phyloP scores from a whole-genome alignment of 768 basidiomycete genomes.

The Pulveroboletus frians region DNA sequence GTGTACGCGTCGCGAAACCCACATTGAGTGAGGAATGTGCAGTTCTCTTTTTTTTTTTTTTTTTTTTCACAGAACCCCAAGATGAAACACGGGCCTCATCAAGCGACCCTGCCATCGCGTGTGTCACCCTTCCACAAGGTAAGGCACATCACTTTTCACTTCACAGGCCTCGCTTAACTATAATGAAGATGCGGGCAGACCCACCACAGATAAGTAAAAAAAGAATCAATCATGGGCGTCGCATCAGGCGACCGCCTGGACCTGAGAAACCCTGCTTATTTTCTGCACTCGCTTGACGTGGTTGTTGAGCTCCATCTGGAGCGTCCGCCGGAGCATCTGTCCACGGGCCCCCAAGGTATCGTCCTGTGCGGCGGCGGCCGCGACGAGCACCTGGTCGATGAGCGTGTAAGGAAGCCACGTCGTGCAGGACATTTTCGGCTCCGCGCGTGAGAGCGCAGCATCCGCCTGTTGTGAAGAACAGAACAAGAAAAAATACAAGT shows the following conservation, averaged over 20 bases:
- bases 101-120: conserved; percentile 10
- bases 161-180: background rate
- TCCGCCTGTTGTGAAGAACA: conserved; percentile 40
- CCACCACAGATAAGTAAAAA: background rate
- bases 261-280: conserved; percentile 39
- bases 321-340: conserved; percentile 38
- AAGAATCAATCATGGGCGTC: background rate
- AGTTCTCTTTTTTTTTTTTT: background rate
- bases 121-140: conserved; percentile 1
- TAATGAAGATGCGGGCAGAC: background rate
- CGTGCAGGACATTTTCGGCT: conserved; percentile 49
- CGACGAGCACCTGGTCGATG: conserved; percentile 75
- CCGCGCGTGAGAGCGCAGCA: conserved; percentile 44
- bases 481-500: background rate
- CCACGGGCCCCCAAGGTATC: conserved; percentile 41
- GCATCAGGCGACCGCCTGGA: background rate
- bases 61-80: background rate
- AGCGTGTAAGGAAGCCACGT: conserved; percentile 83
- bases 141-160: conserved; percentile 1
- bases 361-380: conserved; percentile 47
- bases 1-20: conserved; percentile 2
- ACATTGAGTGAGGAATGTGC: background rate
- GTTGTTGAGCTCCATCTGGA: conserved; percentile 57
- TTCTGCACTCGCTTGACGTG: conserved; percentile 69
- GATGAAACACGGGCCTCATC: too few species aligned